A percentile compares a stretch with the other conserved stretches of the same genome.
phyloP scores from a whole-genome alignment of 1,284 basidiomycete species.

The Ceratobasidium theobromae region DNA sequence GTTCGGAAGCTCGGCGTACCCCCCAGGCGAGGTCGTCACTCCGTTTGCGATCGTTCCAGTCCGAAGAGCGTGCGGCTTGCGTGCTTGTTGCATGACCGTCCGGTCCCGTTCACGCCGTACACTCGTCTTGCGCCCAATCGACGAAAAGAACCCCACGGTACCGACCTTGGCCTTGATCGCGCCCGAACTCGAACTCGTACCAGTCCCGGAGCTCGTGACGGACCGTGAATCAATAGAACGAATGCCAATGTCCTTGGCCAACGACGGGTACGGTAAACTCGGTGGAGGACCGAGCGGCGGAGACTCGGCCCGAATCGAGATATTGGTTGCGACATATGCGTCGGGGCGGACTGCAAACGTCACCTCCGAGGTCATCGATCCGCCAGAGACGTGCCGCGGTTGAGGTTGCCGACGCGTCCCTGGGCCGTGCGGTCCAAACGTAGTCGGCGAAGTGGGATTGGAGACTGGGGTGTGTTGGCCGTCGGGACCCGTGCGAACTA shows the following conservation, averaged over 20 bases:
- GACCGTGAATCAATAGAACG: constrained; percentile 37
- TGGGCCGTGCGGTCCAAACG: constrained; percentile 17
- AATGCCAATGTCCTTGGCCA: constrained; percentile 45
- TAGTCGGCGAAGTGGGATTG: constrained; percentile 36
- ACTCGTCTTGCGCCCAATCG: constrained; percentile 70
- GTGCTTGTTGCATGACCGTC: constrained; percentile 6
- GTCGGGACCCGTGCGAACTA: constrained; percentile 33
- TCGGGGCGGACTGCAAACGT: constrained; percentile 78
- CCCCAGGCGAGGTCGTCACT: too few relatives aligned
- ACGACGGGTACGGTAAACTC: constrained; percentile 71
- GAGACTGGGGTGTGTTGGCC: constrained; percentile 38
- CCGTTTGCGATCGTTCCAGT: constrained; percentile 35
- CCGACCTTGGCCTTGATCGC: constrained; percentile 28
- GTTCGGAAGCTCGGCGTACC: constrained; percentile 41
- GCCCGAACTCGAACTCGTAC: constrained; percentile 38
- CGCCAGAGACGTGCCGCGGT: constrained; percentile 64
- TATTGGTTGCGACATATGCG: constrained; percentile 72
- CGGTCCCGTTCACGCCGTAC: constrained; percentile 44
- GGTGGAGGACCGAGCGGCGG: constrained; percentile 58
- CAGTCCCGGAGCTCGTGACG: constrained; percentile 19
- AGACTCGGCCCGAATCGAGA: constrained; percentile 52
- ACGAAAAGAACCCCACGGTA: constrained; percentile 62
- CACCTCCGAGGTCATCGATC: constrained; percentile 68
- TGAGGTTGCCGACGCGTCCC: constrained; percentile 8
- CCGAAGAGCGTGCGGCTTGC: background rate